These are phyloP conservation scores for Prunus salicina DNA, from an alignment of 306 rosid genomes.

Conservation along the genomic window DNA sequence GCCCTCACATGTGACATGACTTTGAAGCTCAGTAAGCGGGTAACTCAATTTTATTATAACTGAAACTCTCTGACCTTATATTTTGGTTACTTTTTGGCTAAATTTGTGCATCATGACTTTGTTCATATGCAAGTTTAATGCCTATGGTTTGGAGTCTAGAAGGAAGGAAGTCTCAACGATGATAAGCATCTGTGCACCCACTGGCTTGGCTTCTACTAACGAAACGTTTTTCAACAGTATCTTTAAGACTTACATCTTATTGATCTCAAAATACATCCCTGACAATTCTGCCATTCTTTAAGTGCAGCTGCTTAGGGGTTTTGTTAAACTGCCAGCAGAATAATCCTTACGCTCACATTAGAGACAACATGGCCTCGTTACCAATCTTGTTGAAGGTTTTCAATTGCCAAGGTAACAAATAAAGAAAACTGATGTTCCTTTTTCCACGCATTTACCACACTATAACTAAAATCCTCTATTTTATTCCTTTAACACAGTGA, in stretches of 20 bases:
- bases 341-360: conserved; percentile 48
- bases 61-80: not conserved
- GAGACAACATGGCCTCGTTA: conserved; percentile 9
- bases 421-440: no score
- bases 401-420: no score
- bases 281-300: not conserved
- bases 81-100: not conserved
- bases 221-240: no score
- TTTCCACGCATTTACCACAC: no score
- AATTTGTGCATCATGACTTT: not conserved
- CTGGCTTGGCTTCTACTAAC: no score
- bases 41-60: no score
- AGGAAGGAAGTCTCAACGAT: not conserved
- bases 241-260: not conserved
- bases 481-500: no score
- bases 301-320: conserved; percentile 71
- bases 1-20: no score
- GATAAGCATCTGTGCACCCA: not conserved
- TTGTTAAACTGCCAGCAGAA: conserved; percentile 59
- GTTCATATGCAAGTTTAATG: no score
- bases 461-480: no score
- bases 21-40: no score
- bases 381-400: no score
- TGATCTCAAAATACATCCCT: not conserved
- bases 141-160: not conserved